Evolutionary conservation across 2,329 filamentous ascomycete genomes (phyloP), one percentile per base, ranked within the genome.

Genomic region (Gliomastix tumulicola): DNA sequence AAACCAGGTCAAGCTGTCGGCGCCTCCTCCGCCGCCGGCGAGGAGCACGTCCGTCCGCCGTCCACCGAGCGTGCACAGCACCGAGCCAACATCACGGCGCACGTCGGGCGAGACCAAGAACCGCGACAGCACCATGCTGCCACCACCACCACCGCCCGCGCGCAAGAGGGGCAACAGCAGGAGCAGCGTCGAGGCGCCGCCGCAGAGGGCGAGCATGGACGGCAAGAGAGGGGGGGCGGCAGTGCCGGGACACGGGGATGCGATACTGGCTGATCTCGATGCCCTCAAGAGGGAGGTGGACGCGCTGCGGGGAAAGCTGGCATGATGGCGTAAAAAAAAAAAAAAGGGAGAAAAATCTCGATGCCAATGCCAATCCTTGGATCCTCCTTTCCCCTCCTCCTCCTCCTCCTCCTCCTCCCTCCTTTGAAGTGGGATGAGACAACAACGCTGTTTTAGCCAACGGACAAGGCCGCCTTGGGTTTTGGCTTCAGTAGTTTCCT

Each of bases 231-330:
- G 22, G 31, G 32, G 39, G 18, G 40, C 44, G 38, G 23, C 43
- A 21, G 44, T 50, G 36, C 9, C 48, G 15, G 54, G 59, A 47
- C 52, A 65, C 51, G 53, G 65, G 39, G 45, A 62, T 30, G 75
- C 84, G 50, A 86, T 89, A 41, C 57, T 90, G 45, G 82, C 82
- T 2, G 83, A 89, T 53, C 59, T 90, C 38, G 74, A 76, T 32
- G 78, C 79, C 17, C 59, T 90, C 43, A 84, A 87, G 58, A 73
- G 74, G 51, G 85, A 90, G 51, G 84, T 90, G 27, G 84, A 90
- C 58, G 82, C 76, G 5, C 50, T 83, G 31, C 50, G 59, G 36
- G 60, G 58, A 16, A 53, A 57, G 45, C 23, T 57, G 31, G 41
- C 41, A 20, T 56, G n/a, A n/a, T n/a, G n/a, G n/a, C n/a, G n/a